A percentile compares a stretch with the other conserved stretches of the same genome.
These are phyloP conservation scores for Aspergillus intermedius DNA, from an alignment of 2,329 filamentous ascomycete genomes.

Conservation along the genomic window DNA sequence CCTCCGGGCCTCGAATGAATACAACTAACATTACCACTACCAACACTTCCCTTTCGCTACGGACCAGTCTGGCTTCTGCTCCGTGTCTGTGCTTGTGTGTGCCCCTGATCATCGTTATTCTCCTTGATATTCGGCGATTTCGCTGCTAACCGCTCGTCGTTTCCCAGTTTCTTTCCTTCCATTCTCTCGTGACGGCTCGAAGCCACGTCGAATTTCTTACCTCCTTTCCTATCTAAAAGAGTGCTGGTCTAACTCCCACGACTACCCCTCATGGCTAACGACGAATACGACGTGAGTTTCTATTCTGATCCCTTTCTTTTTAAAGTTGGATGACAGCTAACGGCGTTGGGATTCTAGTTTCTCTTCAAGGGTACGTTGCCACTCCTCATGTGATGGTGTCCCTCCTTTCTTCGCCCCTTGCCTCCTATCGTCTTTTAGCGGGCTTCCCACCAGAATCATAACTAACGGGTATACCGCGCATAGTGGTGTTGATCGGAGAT, in stretches of 20 bases:
- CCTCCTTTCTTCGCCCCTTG: conserved; percentile 7
- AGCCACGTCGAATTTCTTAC: conserved; percentile 12
- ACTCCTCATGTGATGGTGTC: conserved; percentile 15
- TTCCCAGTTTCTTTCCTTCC: conserved; percentile 3
- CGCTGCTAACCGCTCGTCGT: not conserved
- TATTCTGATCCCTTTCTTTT: not conserved
- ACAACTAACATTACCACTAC: not conserved
- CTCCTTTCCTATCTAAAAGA: conserved; percentile 14
- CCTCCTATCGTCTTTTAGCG: conserved; percentile 12
- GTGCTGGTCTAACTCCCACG: conserved; percentile 17
- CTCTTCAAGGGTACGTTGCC: conserved; percentile 84
- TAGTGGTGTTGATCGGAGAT: conserved; percentile 98
- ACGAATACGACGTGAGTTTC: conserved; percentile 94
- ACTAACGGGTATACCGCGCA: conserved; percentile 5
- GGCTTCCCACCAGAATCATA: too few species aligned
- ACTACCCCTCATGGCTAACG: conserved; percentile 75
- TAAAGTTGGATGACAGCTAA: not conserved
- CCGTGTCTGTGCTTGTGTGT: not conserved
- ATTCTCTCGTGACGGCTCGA: conserved; percentile 13
- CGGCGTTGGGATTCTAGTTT: conserved; percentile 54
- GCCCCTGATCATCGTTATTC: not conserved
- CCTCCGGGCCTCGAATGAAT: not conserved
- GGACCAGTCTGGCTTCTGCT: not conserved
- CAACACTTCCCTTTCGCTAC: not conserved
- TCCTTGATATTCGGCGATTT: not conserved